Evolutionary conservation across 768 basidiomycete genomes (phyloP).

Genomic region (Podaxis sp.): DNA sequence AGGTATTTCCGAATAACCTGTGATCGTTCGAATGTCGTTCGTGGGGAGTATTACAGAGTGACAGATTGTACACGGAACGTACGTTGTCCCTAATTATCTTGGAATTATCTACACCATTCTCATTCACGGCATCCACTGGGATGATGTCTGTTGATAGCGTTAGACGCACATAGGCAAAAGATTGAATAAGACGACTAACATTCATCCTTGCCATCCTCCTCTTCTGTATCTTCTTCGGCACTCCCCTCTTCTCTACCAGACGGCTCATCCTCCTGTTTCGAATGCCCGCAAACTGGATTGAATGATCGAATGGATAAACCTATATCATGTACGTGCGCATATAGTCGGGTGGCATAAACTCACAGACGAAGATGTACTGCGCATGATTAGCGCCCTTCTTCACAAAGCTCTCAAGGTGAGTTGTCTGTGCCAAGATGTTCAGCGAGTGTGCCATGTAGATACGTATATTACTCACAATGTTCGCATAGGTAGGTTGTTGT

Average conservation of each 20-base stretch:
- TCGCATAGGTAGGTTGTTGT: background rate
- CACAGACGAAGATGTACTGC: background rate
- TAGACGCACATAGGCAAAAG: no score
- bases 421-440: background rate
- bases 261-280: background rate
- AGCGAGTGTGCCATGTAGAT: background rate
- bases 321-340: background rate
- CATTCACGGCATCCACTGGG: background rate
- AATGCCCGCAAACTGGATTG: background rate
- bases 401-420: background rate
- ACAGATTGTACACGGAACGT: background rate
- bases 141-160: background rate
- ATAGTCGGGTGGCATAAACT: background rate
- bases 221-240: background rate
- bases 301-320: background rate
- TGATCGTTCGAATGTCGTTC: background rate
- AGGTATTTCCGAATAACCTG: background rate
- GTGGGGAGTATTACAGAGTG: background rate
- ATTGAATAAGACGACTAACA: background rate
- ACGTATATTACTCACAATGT: background rate
- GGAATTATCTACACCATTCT: background rate
- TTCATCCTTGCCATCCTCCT: constrained; percentile 8
- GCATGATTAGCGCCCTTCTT: background rate
- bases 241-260: background rate
- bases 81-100: constrained; percentile 1